These are phyloP conservation scores for Brassica rapa DNA, from an alignment of 345 rosid species.

Conservation along the genomic window DNA sequence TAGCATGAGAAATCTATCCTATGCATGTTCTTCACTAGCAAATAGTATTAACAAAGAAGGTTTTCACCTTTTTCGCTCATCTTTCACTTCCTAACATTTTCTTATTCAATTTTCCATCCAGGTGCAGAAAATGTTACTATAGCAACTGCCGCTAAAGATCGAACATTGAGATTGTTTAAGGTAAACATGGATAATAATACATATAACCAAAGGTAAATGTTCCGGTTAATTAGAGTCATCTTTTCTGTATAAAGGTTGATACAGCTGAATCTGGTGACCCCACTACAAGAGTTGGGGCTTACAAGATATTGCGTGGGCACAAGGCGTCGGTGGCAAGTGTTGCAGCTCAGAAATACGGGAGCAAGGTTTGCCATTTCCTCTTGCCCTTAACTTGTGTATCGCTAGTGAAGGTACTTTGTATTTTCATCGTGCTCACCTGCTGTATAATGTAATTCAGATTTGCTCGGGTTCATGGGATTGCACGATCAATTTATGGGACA, in stretches of 20 bases:
- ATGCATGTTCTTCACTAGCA: not conserved
- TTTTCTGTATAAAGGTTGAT: slow-evolving; percentile 53
- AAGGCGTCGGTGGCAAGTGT: slow-evolving; percentile 86
- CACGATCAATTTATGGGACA: slow-evolving; percentile 78
- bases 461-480: slow-evolving; percentile 99
- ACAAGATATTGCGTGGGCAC: slow-evolving; percentile 83
- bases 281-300: slow-evolving; percentile 60
- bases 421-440: slow-evolving; percentile 1
- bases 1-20: not conserved
- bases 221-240: slow-evolving; percentile 22
- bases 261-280: slow-evolving; percentile 45
- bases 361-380: slow-evolving; percentile 54
- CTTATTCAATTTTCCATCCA: slow-evolving; percentile 37
- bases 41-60: not conserved
- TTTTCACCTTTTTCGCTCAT: not conserved
- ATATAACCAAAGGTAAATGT: slow-evolving; percentile 1
- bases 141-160: slow-evolving; percentile 94
- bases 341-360: slow-evolving; percentile 64
- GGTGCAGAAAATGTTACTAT: slow-evolving; percentile 52
- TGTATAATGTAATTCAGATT: slow-evolving; percentile 48
- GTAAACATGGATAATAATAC: slow-evolving; percentile 46
- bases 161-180: slow-evolving; percentile 89
- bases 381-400: slow-evolving; percentile 21
- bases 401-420: not conserved
- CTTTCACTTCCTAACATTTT: not conserved